Evolutionary conservation across 257 asterid genomes (phyloP).

Genomic region (Cruciata laevipes): DNA sequence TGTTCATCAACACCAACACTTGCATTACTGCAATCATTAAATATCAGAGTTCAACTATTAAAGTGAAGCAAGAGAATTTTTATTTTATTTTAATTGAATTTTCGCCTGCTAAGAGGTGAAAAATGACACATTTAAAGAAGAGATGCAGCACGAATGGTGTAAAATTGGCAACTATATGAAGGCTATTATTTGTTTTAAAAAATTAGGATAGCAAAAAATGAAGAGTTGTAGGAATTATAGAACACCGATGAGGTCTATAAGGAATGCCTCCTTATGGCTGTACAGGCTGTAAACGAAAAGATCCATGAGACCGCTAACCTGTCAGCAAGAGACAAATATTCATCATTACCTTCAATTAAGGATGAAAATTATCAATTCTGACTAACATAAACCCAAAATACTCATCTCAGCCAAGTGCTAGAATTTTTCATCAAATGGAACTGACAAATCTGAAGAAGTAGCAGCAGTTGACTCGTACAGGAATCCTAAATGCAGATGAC

Average conservation of each 20-base stretch:
- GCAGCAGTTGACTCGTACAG: too few relatives aligned
- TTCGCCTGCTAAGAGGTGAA: not conserved
- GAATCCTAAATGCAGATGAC: too few relatives aligned
- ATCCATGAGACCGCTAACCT: conserved; percentile 99
- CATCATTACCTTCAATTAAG: conserved; percentile 1
- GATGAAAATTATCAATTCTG: not conserved
- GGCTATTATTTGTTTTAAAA: too few relatives aligned
- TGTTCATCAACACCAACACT: conserved; percentile 89
- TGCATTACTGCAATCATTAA: conserved; percentile 62
- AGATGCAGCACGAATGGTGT: not conserved
- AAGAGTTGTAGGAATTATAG: not conserved
- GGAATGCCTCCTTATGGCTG: conserved; percentile 92
- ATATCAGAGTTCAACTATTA: not conserved
- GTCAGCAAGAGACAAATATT: conserved; percentile 14
- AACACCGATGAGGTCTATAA: conserved; percentile 86
- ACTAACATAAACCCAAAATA: not conserved
- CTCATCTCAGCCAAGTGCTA: not conserved
- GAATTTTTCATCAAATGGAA: not conserved
- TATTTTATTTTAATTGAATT: too few relatives aligned
- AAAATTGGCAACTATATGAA: not conserved
- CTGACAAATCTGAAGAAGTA: not conserved
- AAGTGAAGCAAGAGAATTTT: not conserved
- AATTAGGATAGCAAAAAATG: too few relatives aligned
- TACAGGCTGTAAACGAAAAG: conserved; percentile 87
- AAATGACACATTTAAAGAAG: not conserved